phyloP scores from a whole-genome alignment of 345 rosid genomes.

The Theobroma cacao region DNA sequence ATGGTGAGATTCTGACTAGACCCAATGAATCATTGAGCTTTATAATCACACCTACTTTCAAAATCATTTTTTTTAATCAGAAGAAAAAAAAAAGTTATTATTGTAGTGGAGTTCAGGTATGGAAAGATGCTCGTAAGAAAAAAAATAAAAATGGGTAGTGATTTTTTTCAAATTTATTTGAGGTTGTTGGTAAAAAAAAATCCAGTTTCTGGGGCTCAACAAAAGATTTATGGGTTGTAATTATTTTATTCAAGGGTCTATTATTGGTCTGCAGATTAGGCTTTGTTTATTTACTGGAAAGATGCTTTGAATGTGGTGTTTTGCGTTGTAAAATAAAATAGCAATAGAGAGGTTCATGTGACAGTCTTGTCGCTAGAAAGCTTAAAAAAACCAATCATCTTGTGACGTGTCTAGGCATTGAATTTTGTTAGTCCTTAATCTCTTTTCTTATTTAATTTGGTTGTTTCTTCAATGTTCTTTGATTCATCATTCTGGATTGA shows the following conservation, averaged over 20 bases:
- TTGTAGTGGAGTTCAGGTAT: conserved; percentile 48
- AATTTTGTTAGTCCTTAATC: not conserved
- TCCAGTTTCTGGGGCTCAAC: conserved; percentile 28
- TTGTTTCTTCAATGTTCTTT: not conserved
- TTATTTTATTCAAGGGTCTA: conserved; percentile 23
- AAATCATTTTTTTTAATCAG: not conserved
- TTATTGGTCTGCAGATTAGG: conserved; percentile 43
- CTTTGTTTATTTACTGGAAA: conserved; percentile 23
- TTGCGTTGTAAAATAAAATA: conserved; percentile 14
- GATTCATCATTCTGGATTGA: not conserved
- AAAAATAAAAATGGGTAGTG: not conserved
- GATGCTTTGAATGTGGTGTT: conserved; percentile 48
- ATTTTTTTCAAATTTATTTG: not conserved
- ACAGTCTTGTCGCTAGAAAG: conserved; percentile 36
- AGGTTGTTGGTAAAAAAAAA: conserved; percentile 38
- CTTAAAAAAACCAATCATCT: conserved; percentile 33
- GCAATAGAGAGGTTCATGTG: conserved; percentile 26
- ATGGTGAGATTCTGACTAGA: conserved; percentile 55
- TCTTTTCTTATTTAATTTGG: not conserved
- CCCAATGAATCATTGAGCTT: conserved; percentile 42
- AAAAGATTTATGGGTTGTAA: conserved; percentile 21
- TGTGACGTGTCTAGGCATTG: conserved; percentile 21
- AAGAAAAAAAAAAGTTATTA: not conserved
- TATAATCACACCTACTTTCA: conserved; percentile 24
- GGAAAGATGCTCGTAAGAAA: conserved; percentile 36